Evolutionary conservation across 805 yeast genomes (phyloP), one percentile per base, ranked within the genome.

Genomic region (Schwanniomyces vanrijiae): DNA sequence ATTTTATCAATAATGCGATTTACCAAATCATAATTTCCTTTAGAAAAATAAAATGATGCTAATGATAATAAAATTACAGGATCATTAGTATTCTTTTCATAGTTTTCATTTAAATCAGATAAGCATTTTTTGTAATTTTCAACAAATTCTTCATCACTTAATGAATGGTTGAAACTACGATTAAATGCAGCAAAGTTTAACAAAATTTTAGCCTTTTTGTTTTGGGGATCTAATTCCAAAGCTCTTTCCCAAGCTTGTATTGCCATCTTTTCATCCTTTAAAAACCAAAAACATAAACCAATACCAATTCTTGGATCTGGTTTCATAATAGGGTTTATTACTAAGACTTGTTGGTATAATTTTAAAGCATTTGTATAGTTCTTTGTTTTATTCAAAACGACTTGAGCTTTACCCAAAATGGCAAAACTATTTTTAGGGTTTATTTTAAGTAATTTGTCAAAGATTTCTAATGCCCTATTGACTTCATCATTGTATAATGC

Each of bases 271-370:
- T 81, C 79, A 63, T 89, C 96, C 44, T 86, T 86, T 51, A 94
- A 71, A 50, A 81, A 81, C 97, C 97, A 94, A 62, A 84, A 92
- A 65, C 97, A 91, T 53, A 94, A 71, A 29, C 99, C 99, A 50
- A 92, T 82, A 24, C 98, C 99, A 50, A 94, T 78, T 65, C 99
- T 77, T 16, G 97, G 95, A 68, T 92, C 97, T 4, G 98, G 97
- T 55, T 80, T 79, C 55, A 86, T 69, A 31, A 86, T 62, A 2
- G 97, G 97, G 51, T 90, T 84, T 42, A 84, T 73, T 28, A 84
- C 76, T 53, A 94, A 73, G 6, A 88, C 84, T 53, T 86, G 87
- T 72, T 94, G 99, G 67, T 88, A 94, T 26, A 88, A 64, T 62
- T 84, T 85, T 57, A 94, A 76, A 13, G 96, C 90, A 5, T 78